Percentiles rank a stretch among this genome's conserved stretches.
Conservation (phyloP, 129 eudicot species). For the Escallonia rubra region DNA sequence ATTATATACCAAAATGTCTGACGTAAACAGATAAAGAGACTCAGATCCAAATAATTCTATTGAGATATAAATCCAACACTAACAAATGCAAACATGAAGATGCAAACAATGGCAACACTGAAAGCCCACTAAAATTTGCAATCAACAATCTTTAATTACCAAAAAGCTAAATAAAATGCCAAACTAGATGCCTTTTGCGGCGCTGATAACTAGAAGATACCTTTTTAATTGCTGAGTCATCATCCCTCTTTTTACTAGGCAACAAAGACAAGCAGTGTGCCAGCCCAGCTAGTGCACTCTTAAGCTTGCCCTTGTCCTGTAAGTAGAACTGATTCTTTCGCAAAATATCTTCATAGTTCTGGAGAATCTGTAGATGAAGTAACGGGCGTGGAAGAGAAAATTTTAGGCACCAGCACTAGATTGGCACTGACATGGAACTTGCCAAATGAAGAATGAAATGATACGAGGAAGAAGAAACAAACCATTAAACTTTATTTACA, state of each 20-base stretch:
- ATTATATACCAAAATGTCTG: too few species aligned
- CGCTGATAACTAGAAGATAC: constrained; percentile 34
- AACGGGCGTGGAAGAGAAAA: neutral
- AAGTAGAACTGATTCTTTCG: constrained; percentile 67
- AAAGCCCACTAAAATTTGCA: too few species aligned
- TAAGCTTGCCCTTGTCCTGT: constrained; percentile 79
- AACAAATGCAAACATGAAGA: too few species aligned
- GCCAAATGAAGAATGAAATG: too few species aligned
- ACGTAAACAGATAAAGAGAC: too few species aligned
- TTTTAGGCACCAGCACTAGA: neutral
- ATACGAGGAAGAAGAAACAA: too few species aligned
- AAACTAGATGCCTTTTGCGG: neutral
- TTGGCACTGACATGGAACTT: neutral
- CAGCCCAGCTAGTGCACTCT: constrained; percentile 69
- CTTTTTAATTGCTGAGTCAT: constrained; percentile 30
- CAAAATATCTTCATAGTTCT: constrained; percentile 67
- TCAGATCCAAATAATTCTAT: too few species aligned
- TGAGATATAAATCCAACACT: too few species aligned
- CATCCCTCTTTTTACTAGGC: constrained; percentile 40
- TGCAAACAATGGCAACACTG: too few species aligned
- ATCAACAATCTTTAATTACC: neutral
- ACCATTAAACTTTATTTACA: too few species aligned
- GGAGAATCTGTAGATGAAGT: constrained; percentile 57
- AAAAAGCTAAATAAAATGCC: neutral
- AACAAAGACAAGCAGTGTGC: constrained; percentile 73